phyloP scores from a whole-genome alignment of 805 yeast species.

The Grigorovia transvaalensis region DNA sequence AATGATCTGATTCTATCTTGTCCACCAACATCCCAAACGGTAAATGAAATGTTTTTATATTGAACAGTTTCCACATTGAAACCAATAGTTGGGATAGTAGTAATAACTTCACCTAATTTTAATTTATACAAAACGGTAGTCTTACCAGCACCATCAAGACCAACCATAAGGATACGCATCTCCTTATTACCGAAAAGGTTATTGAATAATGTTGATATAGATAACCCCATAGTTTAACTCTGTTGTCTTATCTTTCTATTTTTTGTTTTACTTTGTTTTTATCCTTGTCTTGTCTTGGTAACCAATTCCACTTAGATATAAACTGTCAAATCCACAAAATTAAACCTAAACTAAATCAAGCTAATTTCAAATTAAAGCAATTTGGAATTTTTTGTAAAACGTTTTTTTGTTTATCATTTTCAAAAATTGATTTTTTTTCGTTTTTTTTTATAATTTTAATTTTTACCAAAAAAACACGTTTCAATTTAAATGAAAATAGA shows the following conservation, averaged over 20 bases:
- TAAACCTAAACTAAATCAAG: background rate
- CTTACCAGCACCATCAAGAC: constrained; percentile 97
- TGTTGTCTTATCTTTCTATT: background rate
- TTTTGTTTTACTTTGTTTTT: background rate
- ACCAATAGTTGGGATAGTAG: constrained; percentile 94
- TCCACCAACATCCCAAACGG: constrained; percentile 99
- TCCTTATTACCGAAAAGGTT: constrained; percentile 96
- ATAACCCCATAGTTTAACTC: constrained; percentile 68
- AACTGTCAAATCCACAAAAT: too few relatives aligned
- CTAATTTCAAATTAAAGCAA: background rate
- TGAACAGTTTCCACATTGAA: constrained; percentile 96
- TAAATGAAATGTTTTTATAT: constrained; percentile 91
- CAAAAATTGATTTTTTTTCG: background rate
- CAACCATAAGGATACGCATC: constrained; percentile 97
- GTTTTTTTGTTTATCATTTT: background rate
- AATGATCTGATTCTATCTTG: constrained; percentile 97
- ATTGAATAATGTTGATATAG: constrained; percentile 84
- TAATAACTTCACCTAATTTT: constrained; percentile 91
- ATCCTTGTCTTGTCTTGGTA: too few relatives aligned
- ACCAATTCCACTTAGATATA: too few relatives aligned
- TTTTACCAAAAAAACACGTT: background rate
- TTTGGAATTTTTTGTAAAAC: too few relatives aligned
- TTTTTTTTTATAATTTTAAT: too few relatives aligned
- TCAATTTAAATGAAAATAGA: background rate
- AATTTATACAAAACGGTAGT: constrained; percentile 92